Base-by-base conservation (phyloP, 768 basidiomycete species). In the Mycena kentingensis region DNA sequence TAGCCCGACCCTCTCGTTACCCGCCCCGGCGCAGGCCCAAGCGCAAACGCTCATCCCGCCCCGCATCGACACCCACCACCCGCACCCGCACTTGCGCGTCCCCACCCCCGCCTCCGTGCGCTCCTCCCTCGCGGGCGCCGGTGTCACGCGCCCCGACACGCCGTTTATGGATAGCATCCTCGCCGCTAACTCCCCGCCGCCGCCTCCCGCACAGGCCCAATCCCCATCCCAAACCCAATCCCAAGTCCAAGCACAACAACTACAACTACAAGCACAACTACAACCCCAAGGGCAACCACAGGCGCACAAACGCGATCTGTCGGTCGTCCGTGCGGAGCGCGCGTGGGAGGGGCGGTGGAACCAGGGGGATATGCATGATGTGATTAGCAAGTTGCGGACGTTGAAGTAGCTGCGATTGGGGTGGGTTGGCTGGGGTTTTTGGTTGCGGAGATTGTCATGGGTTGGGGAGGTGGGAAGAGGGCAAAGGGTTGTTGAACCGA, bases 301-400 rank as follows among this genome's bases (percentile, higher is more conserved):
- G n/a, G 4, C 2, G 22, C 52, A 53, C 31, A 19, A 15, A 26
- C 18, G 38, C 3, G 26, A 39, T 21, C 26, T 19, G 4, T 56
- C 55, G 11, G 50, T 44, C 2, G 13, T 48, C 6, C 55, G 49
- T 12, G 21, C 31, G 1, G 55, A 56, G 27, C 12, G 46, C 22
- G 54, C 48, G 3, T 55, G 54, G 54, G 46, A 38, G 48, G 54
- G 54, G 18, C 48, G 46, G 43, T 55, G 54, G 54, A 55, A 55
- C 25, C 54, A 50, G 44, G 49, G 26, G 3, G 44, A 46, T 16
- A 55, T 55, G 54, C 35, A 50, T 47, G 54, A 50, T 46, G 54
- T 55, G 4, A 50, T 55, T 13, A 21, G 36, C 12, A 55, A 55
- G 18, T 26, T 55, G 26, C 54, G 54, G 2, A 19, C 49, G 5